Base-by-base conservation (phyloP, 306 rosid species). In the Hippophae gyantsensis region DNA sequence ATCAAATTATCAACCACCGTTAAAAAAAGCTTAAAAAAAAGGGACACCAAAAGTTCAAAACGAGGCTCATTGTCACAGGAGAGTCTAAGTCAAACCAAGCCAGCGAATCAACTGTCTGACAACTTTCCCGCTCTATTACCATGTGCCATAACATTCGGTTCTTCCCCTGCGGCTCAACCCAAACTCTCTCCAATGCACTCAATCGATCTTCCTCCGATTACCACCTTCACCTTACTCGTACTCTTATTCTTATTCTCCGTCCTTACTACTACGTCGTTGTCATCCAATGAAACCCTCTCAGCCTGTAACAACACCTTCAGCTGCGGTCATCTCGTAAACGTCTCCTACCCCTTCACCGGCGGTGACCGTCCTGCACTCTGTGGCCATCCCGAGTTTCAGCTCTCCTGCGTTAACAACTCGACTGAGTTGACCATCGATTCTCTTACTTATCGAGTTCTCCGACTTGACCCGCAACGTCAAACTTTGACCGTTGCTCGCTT, bases 261-360 rank as follows among this genome's bases (percentile, higher is more conserved):
- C 69, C 46, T 32, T 56, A 40, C n/a, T 7, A 51, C 79, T 12
- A 48, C 82, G 43, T 72, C 87, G 58, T 59, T 76, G 5, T 51
- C 79, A 0, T 54, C 70, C 32, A 6, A 56, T 13, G 74, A 72
- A 55, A 3, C 48, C 42, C 70, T 64, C 61, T 48, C 83, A 9
- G 44, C 8, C 43, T 86, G 95, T 77, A 6, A 48, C 59, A 56
- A 12, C n/a, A 69, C 70, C 70, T 74, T 86, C 78, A 64, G 51
- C 80, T 86, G 95, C 13, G 87, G 85, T 5, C 57, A 58, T 26
- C 40, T 86, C 18, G 63, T 43, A 32, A 68, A 72, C 62, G 64
- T 83, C 32, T 54, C 83, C 46, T 74, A 81, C 74, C 87, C 85
- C 46, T 86, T 82, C 80, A 60, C 81, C 67, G 81, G 81, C 59